phyloP scores from a whole-genome alignment of 306 rosid species.

The Ochetophila trinervis region DNA sequence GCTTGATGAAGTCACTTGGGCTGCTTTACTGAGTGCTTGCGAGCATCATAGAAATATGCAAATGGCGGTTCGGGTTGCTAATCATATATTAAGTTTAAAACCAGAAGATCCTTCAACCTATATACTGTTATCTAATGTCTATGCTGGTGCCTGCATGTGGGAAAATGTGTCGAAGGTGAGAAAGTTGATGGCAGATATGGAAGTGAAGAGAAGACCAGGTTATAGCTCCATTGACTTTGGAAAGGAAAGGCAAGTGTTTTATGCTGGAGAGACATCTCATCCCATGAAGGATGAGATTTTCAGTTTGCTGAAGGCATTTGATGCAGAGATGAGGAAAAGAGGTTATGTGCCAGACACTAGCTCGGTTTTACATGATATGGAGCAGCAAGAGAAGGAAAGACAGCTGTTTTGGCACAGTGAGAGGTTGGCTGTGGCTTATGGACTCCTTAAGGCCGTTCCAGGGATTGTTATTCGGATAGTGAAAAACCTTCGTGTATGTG shows the following conservation, averaged over 20 bases:
- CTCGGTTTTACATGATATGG: conserved; percentile 80
- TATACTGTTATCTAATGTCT: conserved; percentile 64
- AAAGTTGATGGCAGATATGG: conserved; percentile 56
- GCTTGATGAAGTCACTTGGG: conserved; percentile 94
- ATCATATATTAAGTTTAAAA: conserved; percentile 44
- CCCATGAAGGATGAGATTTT: conserved; percentile 68
- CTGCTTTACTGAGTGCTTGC: conserved; percentile 77
- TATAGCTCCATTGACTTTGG: conserved; percentile 72
- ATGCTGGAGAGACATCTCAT: conserved; percentile 80
- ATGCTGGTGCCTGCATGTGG: conserved; percentile 71
- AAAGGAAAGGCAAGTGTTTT: conserved; percentile 67
- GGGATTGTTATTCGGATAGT: conserved; percentile 67
- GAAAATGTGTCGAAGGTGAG: conserved; percentile 69
- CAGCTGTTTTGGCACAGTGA: conserved; percentile 91
- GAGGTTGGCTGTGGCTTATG: conserved; percentile 78
- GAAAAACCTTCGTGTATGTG: conserved; percentile 83
- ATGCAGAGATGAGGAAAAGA: conserved; percentile 66
- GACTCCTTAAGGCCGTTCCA: conserved; percentile 65
- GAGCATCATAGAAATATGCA: conserved; percentile 53
- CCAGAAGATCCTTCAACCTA: conserved; percentile 69
- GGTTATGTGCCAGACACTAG: conserved; percentile 85
- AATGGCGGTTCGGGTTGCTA: conserved; percentile 69
- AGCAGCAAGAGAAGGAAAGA: conserved; percentile 74
- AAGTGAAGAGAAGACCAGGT: conserved; percentile 76
- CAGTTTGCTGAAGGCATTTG: conserved; percentile 53